Base-by-base conservation (phyloP, 2,329 filamentous ascomycete genomes). In the Phyllosticta citribraziliensis region DNA sequence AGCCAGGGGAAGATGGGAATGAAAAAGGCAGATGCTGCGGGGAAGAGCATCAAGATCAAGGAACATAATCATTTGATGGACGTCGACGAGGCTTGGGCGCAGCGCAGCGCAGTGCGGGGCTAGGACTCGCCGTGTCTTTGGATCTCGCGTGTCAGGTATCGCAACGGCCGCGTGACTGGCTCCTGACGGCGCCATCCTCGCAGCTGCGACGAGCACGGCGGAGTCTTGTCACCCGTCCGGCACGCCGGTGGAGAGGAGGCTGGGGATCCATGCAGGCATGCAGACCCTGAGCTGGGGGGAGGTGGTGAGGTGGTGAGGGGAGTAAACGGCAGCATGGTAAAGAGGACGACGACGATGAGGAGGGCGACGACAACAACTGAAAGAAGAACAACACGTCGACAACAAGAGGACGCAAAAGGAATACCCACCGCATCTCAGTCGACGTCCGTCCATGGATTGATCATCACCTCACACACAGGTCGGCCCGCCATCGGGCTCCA, bases 101-200 rank as follows among this genome's bases (percentile, higher is more conserved):
- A n/a, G 14, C 19, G 56, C 35, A 17, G 40, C 40, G 17, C 40
- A n/a, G 14, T 47, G 56, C 35, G 35, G 56, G 56, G 56, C 58
- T 60, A 56, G 58, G 40, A 53, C 25, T 52, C 47, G 56, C 25
- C 25, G 50, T 47, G 40, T 47, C 40, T 47, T 51, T 57, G 56
- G 56, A 57, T 47, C 40, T 51, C 40, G 50, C 50, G 56, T 57
- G 56, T 52, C 56, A 57, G 56, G 56, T 50, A 57, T 52, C 35
- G 24, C 56, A 57, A 57, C 24, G 53, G 53, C 53, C 53, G 53
- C 53, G 52, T 55, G 53, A 55, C 52, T 60, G 58, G 52, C 40
- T 54, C 58, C 58, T 60, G 51, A 54, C 58, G 58, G 58, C 58
- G 52, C 58, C 58, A 60, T 56, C 58, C 35, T 52, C 54, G 58